These are phyloP conservation scores for Wickerhamomyces canadensis DNA, from an alignment of 805 yeast species.

Conservation along the genomic window DNA sequence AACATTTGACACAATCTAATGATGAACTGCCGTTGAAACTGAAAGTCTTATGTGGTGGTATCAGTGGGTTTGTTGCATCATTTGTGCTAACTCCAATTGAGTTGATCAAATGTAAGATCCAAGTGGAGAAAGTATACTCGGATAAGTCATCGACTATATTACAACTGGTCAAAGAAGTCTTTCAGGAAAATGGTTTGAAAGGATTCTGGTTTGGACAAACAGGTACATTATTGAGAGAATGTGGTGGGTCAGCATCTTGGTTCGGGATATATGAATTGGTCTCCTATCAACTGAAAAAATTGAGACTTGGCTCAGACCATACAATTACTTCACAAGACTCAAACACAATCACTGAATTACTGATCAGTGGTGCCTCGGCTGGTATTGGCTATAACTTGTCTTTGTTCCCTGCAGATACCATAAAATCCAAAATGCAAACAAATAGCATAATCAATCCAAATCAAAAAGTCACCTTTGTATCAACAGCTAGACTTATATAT, in stretches of 20 bases:
- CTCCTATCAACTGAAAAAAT: constrained; percentile 31
- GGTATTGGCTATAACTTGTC: constrained; percentile 79
- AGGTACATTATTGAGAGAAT: constrained; percentile 76
- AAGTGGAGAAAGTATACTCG: constrained; percentile 46
- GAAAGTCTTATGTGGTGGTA: constrained; percentile 66
- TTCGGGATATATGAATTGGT: constrained; percentile 79
- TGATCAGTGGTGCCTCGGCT: constrained; percentile 80
- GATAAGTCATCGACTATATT: constrained; percentile 26
- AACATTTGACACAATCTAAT: constrained; percentile 10
- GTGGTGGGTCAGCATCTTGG: constrained; percentile 92
- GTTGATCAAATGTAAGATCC: constrained; percentile 80
- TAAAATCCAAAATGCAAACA: constrained; percentile 83
- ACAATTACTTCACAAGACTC: constrained; percentile 13
- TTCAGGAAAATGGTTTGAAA: constrained; percentile 46
- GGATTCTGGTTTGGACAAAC: constrained; percentile 89
- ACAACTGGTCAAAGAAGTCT: constrained; percentile 36
- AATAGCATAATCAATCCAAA: constrained; percentile 30
- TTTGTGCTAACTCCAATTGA: constrained; percentile 90
- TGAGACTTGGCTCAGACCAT: constrained; percentile 22
- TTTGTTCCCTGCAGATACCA: constrained; percentile 85
- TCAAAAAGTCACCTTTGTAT: constrained; percentile 25
- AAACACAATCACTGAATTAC: constrained; percentile 44
- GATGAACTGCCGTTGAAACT: constrained; percentile 32
- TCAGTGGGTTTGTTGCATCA: constrained; percentile 79
- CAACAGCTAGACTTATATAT: constrained; percentile 37